Base-by-base conservation (phyloP, 164 flowering plant species). In the Vitis rotundifolia region DNA sequence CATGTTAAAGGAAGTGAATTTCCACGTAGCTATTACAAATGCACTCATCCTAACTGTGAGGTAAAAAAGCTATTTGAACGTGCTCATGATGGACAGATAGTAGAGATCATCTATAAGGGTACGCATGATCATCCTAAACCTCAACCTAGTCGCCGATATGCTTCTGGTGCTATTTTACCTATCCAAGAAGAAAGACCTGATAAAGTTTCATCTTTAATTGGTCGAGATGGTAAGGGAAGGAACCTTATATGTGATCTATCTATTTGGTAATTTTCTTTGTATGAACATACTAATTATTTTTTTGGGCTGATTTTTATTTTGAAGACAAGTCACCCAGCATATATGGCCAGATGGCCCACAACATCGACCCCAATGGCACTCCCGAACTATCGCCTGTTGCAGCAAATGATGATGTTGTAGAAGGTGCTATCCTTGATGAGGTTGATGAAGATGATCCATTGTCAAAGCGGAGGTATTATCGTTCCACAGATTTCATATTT, bases 61-160 rank as follows among this genome's bases (percentile, higher is more conserved):
- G 94, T 85, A 66, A 91, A 91, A 77, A 91, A 90, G 74, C 85
- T 87, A 22, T 85, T 91, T 74, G 97, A 88, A 77, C 88, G 91
- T 9, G 80, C 97, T 56, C 88, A 83, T 58, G 88, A 86, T 76
- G 94, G 97, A 29, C 85, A 82, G 31, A 90, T 90, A 70, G 85
- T 88, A 37, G 97, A 90, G 69, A 87, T 90, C 53, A 83, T 86
- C 56, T 90, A 90, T 66, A 90, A 86, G 72, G 95, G 95, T 49
- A 74, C 84, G 63, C 96, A 91, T 81, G 89, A 90, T 79, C 97
- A 91, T 75, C 93, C 93, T 16, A 91, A 88, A 78, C 97, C 97
- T 66, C 88, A 77, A 73, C 83, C 89, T 55, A 76, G 77, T 64
- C 90, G 91, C 18, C 83, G 97, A 56, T 75, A 79, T 67, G 66